Conservation (phyloP, 2,329 filamentous ascomycete species). For the Tolypocladium ophioglossoides region DNA sequence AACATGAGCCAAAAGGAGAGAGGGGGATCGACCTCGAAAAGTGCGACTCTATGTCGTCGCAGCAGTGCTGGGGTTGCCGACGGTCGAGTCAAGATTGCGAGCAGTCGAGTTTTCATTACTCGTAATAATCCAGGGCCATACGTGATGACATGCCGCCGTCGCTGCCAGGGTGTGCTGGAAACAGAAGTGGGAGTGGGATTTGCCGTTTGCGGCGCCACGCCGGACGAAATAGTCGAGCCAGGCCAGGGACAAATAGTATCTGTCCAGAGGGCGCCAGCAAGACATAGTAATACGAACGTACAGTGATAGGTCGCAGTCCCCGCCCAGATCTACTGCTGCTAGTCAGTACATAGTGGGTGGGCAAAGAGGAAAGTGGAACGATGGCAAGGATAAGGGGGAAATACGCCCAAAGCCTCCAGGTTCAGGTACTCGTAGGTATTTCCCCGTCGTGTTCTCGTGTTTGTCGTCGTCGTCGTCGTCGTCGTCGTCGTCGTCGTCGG, state of each 20-base stretch:
- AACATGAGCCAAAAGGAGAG: neutral
- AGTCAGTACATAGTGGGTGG: neutral
- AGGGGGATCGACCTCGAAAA: neutral
- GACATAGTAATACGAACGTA: neutral
- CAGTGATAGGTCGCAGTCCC: neutral
- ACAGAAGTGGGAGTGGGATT: neutral
- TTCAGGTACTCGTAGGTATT: neutral
- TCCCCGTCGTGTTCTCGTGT: neutral
- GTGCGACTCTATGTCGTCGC: neutral
- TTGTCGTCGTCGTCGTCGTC: neutral
- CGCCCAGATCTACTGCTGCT: neutral
- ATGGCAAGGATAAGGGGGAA: neutral
- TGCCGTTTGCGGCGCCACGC: neutral
- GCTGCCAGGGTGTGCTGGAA: neutral
- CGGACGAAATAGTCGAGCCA: neutral
- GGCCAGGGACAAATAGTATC: neutral
- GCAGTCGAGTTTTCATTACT: neutral
- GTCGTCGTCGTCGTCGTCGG: neutral
- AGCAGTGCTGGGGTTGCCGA: neutral
- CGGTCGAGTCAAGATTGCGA: neutral
- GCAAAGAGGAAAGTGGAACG: slow-evolving; percentile 1
- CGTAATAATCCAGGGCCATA: neutral
- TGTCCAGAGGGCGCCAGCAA: neutral
- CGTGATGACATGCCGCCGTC: neutral
- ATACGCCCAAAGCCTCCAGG: neutral